Evolutionary conservation across 352 stramenopile species (phyloP).

Genomic region (Phytophthora sojae): DNA sequence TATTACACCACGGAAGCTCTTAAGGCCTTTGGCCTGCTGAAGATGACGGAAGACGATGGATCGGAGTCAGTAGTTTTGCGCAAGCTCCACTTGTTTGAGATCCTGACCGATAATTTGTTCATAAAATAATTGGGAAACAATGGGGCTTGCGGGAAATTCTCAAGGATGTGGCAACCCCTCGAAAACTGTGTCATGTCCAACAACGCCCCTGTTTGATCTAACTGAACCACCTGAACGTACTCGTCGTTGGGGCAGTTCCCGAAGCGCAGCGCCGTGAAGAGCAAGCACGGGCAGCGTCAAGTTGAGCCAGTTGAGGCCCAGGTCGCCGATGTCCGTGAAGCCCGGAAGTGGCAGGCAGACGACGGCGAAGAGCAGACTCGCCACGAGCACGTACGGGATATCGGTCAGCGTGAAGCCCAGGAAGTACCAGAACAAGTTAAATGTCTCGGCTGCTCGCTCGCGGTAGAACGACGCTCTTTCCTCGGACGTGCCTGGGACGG

Average conservation of each 20-base stretch:
- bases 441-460: constrained; percentile 60
- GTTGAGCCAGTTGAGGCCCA: constrained; percentile 47
- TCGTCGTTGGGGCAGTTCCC: constrained; percentile 40
- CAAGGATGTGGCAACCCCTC: not conserved
- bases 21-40: constrained; percentile 32
- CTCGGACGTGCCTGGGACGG: constrained; percentile 74
- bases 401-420: constrained; percentile 75
- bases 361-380: constrained; percentile 46
- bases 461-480: constrained; percentile 90
- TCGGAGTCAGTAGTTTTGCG: constrained; percentile 8
- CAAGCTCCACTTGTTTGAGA: constrained; percentile 17
- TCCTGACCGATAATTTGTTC: not conserved
- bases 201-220: constrained; percentile 16
- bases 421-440: too few relatives aligned
- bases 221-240: constrained; percentile 28
- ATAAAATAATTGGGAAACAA: too few relatives aligned
- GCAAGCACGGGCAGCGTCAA: constrained; percentile 41
- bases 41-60: constrained; percentile 16
- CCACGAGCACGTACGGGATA: constrained; percentile 49
- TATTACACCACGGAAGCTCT: constrained; percentile 22
- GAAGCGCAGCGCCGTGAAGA: constrained; percentile 37
- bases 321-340: constrained; percentile 30
- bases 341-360: too few relatives aligned
- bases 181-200: constrained; percentile 31
- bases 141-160: too few relatives aligned